Evolutionary conservation across 306 rosid species (phyloP).

Genomic region (cucumber (Cucumis sativus)): DNA sequence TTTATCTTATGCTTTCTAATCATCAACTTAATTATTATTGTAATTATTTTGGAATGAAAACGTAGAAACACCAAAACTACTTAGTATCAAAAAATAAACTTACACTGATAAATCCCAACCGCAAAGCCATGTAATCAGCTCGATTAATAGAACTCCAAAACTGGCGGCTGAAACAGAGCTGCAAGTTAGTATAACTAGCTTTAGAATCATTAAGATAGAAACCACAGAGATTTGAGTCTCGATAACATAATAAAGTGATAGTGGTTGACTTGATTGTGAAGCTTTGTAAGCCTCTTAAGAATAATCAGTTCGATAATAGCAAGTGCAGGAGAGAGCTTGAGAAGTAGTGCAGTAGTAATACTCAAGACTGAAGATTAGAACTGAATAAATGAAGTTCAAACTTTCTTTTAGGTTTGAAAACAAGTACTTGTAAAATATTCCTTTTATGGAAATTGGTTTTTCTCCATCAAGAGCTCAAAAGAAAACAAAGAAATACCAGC

Average conservation of each 20-base stretch:
- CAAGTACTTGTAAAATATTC: no score
- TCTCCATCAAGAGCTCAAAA: background rate
- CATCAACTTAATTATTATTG: background rate
- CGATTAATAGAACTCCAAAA: conserved; percentile 81
- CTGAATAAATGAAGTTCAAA: background rate
- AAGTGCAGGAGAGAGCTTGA: background rate
- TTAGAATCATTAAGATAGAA: background rate
- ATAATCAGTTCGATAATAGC: background rate
- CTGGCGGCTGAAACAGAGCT: conserved; percentile 93
- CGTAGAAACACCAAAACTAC: background rate
- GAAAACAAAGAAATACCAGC: conserved; percentile 54
- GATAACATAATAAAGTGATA: background rate
- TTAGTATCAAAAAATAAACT: conserved; percentile 13
- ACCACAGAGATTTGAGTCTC: background rate
- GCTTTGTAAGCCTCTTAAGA: background rate
- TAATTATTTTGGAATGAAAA: background rate
- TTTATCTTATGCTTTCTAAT: background rate
- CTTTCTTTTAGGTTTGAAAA: background rate
- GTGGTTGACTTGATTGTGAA: background rate
- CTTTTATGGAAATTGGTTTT: background rate
- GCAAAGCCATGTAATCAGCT: conserved; percentile 85
- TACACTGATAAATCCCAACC: conserved; percentile 79
- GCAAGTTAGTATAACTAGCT: conserved; percentile 22
- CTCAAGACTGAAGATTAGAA: background rate
- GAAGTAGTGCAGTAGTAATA: background rate